Conservation (phyloP, 2,329 filamentous ascomycete genomes). For the Hawksworthiomyces lignivorus region DNA sequence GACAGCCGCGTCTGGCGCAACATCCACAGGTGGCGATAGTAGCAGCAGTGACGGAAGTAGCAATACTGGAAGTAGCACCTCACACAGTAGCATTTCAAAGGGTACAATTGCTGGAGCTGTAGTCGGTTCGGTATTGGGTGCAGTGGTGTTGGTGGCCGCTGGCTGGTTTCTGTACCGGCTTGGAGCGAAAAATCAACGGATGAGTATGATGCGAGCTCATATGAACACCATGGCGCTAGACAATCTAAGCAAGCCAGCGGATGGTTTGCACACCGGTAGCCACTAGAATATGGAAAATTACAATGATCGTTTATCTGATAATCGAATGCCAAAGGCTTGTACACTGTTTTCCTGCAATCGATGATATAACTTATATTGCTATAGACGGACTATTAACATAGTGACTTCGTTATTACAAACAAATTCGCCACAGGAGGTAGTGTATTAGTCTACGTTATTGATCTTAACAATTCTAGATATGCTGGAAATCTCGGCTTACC, state of each 20-base stretch:
- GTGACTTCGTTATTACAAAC: too few species aligned
- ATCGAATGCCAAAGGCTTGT: too few species aligned
- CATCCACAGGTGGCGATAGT: background rate
- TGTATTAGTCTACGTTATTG: too few species aligned
- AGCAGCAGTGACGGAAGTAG: background rate
- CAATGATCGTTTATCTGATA: too few species aligned
- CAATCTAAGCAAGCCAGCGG: conserved; percentile 3
- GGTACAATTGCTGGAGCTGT: conserved; percentile 29
- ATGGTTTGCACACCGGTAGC: too few species aligned
- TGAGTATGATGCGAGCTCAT: conserved; percentile 8
- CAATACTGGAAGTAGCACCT: background rate
- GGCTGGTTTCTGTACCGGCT: conserved; percentile 7
- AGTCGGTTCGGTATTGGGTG: conserved; percentile 25
- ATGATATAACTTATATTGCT: too few species aligned
- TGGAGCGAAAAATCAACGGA: conserved; percentile 8
- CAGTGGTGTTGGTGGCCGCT: conserved; percentile 2
- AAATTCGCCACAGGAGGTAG: too few species aligned
- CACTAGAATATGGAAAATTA: too few species aligned
- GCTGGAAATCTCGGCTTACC: too few species aligned
- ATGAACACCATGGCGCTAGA: conserved; percentile 10
- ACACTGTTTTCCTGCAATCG: too few species aligned
- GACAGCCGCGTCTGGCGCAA: conserved; percentile 5
- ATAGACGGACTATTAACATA: too few species aligned
- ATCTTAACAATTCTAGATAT: too few species aligned
- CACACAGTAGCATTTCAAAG: conserved; percentile 19